phyloP scores from a whole-genome alignment of 2,329 filamentous ascomycete genomes.

The Ophiocordyceps camponoti-saundersi region DNA sequence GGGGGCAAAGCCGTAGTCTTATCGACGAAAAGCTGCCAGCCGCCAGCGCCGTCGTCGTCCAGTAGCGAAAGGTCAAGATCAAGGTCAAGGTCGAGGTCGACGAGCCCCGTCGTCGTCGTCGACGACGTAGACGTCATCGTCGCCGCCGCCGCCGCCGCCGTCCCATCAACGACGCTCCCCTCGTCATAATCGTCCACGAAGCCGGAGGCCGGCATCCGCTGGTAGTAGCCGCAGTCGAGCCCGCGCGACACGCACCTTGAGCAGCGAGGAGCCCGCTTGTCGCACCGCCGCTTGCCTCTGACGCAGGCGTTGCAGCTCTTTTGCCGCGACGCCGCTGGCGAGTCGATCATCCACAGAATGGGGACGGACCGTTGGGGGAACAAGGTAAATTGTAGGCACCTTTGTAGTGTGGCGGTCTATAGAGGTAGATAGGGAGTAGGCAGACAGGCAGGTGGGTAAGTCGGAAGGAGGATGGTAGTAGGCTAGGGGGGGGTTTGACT shows the following conservation, averaged over 20 bases:
- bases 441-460: too few relatives aligned
- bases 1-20: conserved; percentile 15
- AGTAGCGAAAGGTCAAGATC: conserved; percentile 11
- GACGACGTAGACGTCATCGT: not conserved
- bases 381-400: too few relatives aligned
- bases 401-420: too few relatives aligned
- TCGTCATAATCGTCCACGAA: not conserved
- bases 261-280: conserved; percentile 25
- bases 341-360: not conserved
- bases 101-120: conserved; percentile 6
- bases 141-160: not conserved
- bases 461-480: too few relatives aligned
- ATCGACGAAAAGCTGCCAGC: conserved; percentile 7
- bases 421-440: too few relatives aligned
- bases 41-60: conserved; percentile 9
- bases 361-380: too few relatives aligned
- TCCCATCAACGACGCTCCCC: conserved; percentile 6
- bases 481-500: too few relatives aligned
- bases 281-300: conserved; percentile 27
- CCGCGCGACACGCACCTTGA: conserved; percentile 24
- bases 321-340: conserved; percentile 25
- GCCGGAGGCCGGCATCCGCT: conserved; percentile 9
- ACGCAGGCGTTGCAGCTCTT: conserved; percentile 33
- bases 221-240: conserved; percentile 24
- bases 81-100: conserved; percentile 20